Percentiles rank a stretch among this genome's conserved stretches.
These are phyloP conservation scores for Rhizopogon sp. DNA, from an alignment of 768 basidiomycete species.

Conservation along the genomic window DNA sequence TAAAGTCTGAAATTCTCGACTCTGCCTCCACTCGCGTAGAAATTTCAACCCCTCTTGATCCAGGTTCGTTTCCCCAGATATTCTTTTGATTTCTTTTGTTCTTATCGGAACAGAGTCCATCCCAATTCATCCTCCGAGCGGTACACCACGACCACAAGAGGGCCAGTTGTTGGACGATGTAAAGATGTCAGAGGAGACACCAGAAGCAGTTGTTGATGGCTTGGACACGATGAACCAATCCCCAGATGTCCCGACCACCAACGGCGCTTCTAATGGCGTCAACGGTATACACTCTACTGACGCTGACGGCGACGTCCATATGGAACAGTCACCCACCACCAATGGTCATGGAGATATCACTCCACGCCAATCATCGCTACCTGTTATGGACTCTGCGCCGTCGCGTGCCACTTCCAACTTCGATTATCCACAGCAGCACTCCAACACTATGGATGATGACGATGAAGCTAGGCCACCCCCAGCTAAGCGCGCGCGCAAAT, in stretches of 20 bases:
- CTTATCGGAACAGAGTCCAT: slow-evolving; percentile 35
- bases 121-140: slow-evolving; percentile 38
- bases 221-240: slow-evolving; percentile 10
- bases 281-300: slow-evolving; percentile 18
- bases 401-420: slow-evolving; percentile 29
- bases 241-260: slow-evolving; percentile 5
- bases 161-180: slow-evolving; percentile 48
- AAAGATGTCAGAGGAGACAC: slow-evolving; percentile 47
- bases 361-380: slow-evolving; percentile 36
- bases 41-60: slow-evolving; percentile 37
- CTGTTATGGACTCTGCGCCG: slow-evolving; percentile 28
- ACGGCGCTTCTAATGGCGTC: slow-evolving; percentile 23
- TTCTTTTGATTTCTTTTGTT: slow-evolving; percentile 17
- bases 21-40: slow-evolving; percentile 35
- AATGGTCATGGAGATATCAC: slow-evolving; percentile 24
- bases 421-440: slow-evolving; percentile 24
- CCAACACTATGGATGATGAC: slow-evolving; percentile 18
- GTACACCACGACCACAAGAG: slow-evolving; percentile 42
- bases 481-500: slow-evolving; percentile 73
- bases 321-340: slow-evolving; percentile 14
- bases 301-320: slow-evolving; percentile 25
- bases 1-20: slow-evolving; percentile 39
- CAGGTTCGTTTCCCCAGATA: slow-evolving; percentile 36
- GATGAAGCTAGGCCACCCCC: slow-evolving; percentile 71
- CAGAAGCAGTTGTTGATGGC: slow-evolving; percentile 13